Conservation (phyloP, 192 early-diverging fungal species). For the Coemansia sp. region DNA sequence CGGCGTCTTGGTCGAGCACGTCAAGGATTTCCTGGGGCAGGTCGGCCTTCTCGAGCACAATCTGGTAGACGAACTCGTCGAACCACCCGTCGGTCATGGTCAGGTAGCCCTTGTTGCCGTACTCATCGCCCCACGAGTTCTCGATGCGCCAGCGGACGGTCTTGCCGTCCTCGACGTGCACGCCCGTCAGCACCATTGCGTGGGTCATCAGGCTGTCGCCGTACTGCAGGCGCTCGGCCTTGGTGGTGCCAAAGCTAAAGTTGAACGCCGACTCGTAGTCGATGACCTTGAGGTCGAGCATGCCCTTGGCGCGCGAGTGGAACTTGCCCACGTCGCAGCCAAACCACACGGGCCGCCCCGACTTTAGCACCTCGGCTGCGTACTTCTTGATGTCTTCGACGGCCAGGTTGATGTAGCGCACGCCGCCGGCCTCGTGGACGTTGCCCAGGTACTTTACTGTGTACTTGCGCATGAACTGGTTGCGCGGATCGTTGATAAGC, state of each 20-base stretch:
- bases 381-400: slow-evolving; percentile 54
- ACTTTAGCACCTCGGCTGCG: slow-evolving; percentile 53
- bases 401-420: slow-evolving; percentile 63
- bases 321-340: slow-evolving; percentile 72
- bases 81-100: slow-evolving; percentile 78
- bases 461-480: slow-evolving; percentile 56
- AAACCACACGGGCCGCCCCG: slow-evolving; percentile 69
- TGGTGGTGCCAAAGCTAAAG: slow-evolving; percentile 53
- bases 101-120: slow-evolving; percentile 69
- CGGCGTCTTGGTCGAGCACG: slow-evolving; percentile 57
- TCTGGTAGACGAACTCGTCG: slow-evolving; percentile 71
- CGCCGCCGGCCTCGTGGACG: slow-evolving; percentile 57
- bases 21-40: slow-evolving; percentile 55
- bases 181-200: slow-evolving; percentile 74
- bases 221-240: slow-evolving; percentile 64
- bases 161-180: slow-evolving; percentile 59
- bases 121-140: slow-evolving; percentile 61
- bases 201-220: slow-evolving; percentile 74
- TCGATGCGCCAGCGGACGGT: slow-evolving; percentile 71
- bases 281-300: slow-evolving; percentile 57
- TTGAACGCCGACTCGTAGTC: slow-evolving; percentile 65
- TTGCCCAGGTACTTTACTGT: slow-evolving; percentile 71
- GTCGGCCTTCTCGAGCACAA: slow-evolving; percentile 64
- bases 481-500: slow-evolving; percentile 70
- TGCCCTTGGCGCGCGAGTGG: slow-evolving; percentile 48